phyloP scores from a whole-genome alignment of 768 basidiomycete species.

The Phaeotremella fagi region DNA sequence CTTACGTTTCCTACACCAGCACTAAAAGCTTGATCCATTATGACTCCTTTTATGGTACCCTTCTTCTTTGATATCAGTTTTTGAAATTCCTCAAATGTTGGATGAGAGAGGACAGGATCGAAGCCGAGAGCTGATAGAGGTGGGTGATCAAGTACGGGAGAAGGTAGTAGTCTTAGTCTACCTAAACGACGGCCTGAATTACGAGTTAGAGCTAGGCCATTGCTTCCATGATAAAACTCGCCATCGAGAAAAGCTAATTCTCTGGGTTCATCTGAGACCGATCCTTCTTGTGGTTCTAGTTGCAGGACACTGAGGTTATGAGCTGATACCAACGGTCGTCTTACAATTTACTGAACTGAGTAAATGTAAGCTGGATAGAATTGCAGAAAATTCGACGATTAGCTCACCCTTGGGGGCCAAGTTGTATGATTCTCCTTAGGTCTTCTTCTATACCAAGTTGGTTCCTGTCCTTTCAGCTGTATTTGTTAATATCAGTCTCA shows the following conservation, averaged over 20 bases:
- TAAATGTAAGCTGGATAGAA: constrained; percentile 1
- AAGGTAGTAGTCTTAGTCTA: constrained; percentile 60
- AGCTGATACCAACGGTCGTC: background rate
- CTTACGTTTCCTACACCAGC: constrained; percentile 67
- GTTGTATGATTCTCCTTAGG: constrained; percentile 25
- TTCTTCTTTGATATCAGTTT: constrained; percentile 55
- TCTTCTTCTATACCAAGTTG: constrained; percentile 45
- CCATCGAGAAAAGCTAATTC: constrained; percentile 66
- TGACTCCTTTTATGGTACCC: constrained; percentile 68
- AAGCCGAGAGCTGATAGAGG: constrained; percentile 71
- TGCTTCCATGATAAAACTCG: too few relatives aligned
- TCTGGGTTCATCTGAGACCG: constrained; percentile 46
- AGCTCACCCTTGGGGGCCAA: constrained; percentile 45
- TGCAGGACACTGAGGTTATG: constrained; percentile 53
- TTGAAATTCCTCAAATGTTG: constrained; percentile 56
- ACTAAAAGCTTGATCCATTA: constrained; percentile 73
- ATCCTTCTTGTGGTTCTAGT: constrained; percentile 51
- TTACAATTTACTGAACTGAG: constrained; percentile 39
- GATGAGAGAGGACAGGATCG: constrained; percentile 70
- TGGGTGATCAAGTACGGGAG: constrained; percentile 58
- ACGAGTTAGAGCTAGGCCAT: too few relatives aligned
- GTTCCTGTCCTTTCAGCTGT: constrained; percentile 45
- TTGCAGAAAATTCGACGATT: background rate
- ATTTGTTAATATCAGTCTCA: background rate
- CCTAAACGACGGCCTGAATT: constrained; percentile 64